Evolutionary conservation across 1,139 yeast species (phyloP), one percentile per base, ranked within the genome.

Genomic region (Arxiozyma heterogenica): DNA sequence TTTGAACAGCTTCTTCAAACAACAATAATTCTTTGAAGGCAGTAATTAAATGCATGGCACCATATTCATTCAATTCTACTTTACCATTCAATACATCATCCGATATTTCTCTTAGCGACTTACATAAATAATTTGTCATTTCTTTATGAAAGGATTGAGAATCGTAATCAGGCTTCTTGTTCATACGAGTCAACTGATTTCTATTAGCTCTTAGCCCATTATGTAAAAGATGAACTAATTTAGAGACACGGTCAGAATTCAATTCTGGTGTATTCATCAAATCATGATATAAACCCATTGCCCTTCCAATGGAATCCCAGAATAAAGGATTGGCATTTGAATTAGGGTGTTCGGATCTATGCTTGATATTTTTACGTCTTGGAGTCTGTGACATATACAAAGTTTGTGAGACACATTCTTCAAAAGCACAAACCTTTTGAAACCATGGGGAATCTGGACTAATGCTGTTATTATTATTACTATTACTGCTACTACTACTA

Each of bases 1-100:
- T 72, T 53, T 75, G 74, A 41, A 79, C 74, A 41, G 83, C 83
- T 62, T 80, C 82, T 55, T 74, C 73, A 23, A 77, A 75, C 50
- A 78, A 66, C 44, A 77, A 74, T 59, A 81, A 68, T 58, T 81
- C 84, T 59, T 78, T 76, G 64, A 78, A 79, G n/a, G 83, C 78
- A 25, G 83, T 78, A 59, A 80, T 75, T 50, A 81, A 64, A 61
- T 80, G 83, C 71, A 80, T 77, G 44, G 81, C 75, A 51, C 84
- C 84, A 59, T 75, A 77, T 48, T 77, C 76, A 55, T 76, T 77
- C 49, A 79, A 65, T 27, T 59, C 60, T 17, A 78, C 74, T 23
- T 71, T 67, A 27, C 63, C 62, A 12, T 58, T 60, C 44, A 79
- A 64, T 49, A 81, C 67, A 61, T 81, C 83, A 49, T 75, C 74